phyloP scores from a whole-genome alignment of 805 yeast species.

The Wickerhamiella azymoides region DNA sequence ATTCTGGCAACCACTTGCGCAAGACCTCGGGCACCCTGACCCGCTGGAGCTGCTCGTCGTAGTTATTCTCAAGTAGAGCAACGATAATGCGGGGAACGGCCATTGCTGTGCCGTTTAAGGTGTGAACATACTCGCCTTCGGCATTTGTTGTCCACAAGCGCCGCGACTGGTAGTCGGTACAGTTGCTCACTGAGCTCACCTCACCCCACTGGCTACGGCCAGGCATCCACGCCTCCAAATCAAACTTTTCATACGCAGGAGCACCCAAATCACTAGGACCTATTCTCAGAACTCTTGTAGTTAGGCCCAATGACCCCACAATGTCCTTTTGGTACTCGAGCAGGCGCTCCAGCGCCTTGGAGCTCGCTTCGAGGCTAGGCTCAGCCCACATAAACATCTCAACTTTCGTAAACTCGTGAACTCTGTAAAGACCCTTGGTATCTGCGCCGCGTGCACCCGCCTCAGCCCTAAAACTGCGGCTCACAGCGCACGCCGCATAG shows the following conservation, averaged over 20 bases:
- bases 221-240: conserved; percentile 97
- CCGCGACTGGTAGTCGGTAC: conserved; percentile 81
- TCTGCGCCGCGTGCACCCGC: conserved; percentile 95
- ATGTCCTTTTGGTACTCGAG: conserved; percentile 51
- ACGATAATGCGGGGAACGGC: conserved; percentile 86
- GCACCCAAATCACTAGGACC: conserved; percentile 86
- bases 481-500: conserved; percentile 38
- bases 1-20: conserved; percentile 8
- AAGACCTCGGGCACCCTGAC: conserved; percentile 16
- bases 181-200: conserved; percentile 78
- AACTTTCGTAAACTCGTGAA: conserved; percentile 92
- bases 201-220: conserved; percentile 92
- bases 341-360: conserved; percentile 32
- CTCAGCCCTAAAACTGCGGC: conserved; percentile 84
- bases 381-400: conserved; percentile 70
- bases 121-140: conserved; percentile 44
- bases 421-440: conserved; percentile 82
- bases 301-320: conserved; percentile 52
- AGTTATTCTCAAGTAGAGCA: conserved; percentile 79
- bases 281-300: conserved; percentile 74
- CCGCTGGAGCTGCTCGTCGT: conserved; percentile 20
- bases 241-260: conserved; percentile 83
- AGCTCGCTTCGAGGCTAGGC: conserved; percentile 22
- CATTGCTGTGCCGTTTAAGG: conserved; percentile 89
- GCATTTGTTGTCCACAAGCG: conserved; percentile 47